Evolutionary conservation across 169 alveolate species (phyloP).

Genomic region (Babesia gibsoni): DNA sequence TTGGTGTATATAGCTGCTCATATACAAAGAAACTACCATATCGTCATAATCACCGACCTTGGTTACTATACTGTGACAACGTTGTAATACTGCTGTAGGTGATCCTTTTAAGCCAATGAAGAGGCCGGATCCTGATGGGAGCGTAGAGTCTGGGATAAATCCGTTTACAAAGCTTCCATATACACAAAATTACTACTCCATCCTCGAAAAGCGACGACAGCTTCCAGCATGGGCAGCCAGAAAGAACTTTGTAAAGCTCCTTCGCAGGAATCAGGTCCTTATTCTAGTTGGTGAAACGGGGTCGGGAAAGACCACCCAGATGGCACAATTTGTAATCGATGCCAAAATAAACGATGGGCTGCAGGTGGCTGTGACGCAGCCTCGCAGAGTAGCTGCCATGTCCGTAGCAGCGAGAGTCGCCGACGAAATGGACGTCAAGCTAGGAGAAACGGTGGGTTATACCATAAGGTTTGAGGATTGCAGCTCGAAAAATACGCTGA

Average conservation of each 20-base stretch:
- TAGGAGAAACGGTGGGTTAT: constrained; percentile 97
- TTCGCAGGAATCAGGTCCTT: constrained; percentile 71
- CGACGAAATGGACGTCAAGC: constrained; percentile 94
- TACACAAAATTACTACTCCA: constrained; percentile 72
- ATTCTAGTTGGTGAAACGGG: constrained; percentile 96
- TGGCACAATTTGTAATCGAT: constrained; percentile 92
- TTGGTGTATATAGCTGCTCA: too few species aligned
- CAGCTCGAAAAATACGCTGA: constrained; percentile 80
- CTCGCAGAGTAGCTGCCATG: constrained; percentile 99
- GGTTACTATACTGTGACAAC: too few species aligned
- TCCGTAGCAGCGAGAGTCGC: constrained; percentile 98
- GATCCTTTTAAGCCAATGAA: too few species aligned
- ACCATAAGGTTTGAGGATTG: constrained; percentile 97
- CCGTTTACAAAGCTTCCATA: constrained; percentile 53
- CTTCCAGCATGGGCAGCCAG: constrained; percentile 88
- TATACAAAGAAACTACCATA: too few species aligned
- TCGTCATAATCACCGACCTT: too few species aligned
- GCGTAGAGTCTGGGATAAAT: constrained; percentile 13
- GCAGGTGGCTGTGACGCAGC: constrained; percentile 97
- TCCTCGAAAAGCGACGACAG: constrained; percentile 76
- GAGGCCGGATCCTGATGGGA: neutral
- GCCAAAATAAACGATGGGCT: constrained; percentile 78
- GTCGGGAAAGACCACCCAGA: constrained; percentile 98
- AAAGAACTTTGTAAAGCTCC: constrained; percentile 78
- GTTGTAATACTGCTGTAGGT: too few species aligned